phyloP scores from a whole-genome alignment of 2,329 filamentous ascomycete species.

The Cercospora nicotianae region DNA sequence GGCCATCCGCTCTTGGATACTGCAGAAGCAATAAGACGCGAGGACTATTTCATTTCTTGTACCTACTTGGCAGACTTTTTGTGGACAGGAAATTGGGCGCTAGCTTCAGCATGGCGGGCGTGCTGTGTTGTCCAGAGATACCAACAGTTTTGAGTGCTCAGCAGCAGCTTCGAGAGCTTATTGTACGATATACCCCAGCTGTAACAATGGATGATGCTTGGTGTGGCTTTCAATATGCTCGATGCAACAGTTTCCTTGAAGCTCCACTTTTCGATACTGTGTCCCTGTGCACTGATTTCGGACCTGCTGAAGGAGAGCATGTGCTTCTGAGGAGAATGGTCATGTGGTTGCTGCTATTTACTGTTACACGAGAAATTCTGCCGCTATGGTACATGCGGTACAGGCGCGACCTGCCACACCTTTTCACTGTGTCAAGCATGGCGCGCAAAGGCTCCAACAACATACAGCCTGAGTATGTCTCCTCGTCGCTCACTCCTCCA shows the following conservation, averaged over 20 bases:
- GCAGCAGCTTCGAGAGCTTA: constrained; percentile 1
- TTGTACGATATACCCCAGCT: constrained; percentile 5
- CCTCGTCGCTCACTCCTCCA: neutral
- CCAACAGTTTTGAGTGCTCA: constrained; percentile 2
- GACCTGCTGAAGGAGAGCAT: neutral
- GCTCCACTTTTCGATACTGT: neutral
- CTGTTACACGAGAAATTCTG: neutral
- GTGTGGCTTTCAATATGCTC: neutral
- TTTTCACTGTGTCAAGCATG: neutral
- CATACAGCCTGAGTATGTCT: neutral
- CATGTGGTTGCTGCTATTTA: neutral
- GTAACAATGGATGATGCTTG: neutral
- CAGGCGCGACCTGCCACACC: neutral
- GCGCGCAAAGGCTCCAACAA: neutral
- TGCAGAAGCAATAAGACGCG: constrained; percentile 34
- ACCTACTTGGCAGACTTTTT: constrained; percentile 11
- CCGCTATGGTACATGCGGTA: neutral
- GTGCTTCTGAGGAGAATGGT: neutral
- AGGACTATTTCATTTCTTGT: constrained; percentile 1
- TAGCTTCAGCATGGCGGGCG: constrained; percentile 1
- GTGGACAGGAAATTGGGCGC: neutral
- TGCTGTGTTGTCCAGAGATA: neutral
- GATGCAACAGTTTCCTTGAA: neutral
- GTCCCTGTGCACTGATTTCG: neutral
- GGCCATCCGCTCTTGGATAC: constrained; percentile 48